phyloP scores from a whole-genome alignment of 345 rosid species.

The Citrus australasica region DNA sequence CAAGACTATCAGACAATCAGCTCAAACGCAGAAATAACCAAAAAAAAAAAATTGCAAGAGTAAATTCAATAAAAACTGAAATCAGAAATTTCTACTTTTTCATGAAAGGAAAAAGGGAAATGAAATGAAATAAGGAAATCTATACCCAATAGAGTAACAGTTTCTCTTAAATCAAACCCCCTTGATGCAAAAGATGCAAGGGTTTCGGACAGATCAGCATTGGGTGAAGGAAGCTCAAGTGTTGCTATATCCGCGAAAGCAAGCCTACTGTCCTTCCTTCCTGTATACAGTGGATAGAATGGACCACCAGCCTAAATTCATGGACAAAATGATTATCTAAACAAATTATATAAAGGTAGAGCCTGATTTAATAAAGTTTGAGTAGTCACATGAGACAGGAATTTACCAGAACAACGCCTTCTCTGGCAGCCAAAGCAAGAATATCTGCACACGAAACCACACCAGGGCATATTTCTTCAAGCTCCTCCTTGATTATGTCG shows the following conservation, averaged over 20 bases:
- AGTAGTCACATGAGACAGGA: background rate
- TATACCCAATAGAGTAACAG: constrained; percentile 64
- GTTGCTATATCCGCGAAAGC: constrained; percentile 42
- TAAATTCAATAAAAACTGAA: background rate
- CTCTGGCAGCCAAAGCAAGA: constrained; percentile 71
- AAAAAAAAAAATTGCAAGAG: background rate
- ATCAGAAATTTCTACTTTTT: background rate
- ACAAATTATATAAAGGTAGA: background rate
- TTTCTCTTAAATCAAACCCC: constrained; percentile 68
- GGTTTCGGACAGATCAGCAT: constrained; percentile 38
- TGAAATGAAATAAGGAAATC: background rate
- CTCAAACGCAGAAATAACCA: background rate
- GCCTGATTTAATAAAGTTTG: background rate
- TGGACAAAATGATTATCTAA: background rate
- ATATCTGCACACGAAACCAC: constrained; percentile 74
- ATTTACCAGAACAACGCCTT: constrained; percentile 46
- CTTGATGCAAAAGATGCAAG: constrained; percentile 51
- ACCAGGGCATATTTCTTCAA: constrained; percentile 62
- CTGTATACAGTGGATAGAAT: constrained; percentile 61
- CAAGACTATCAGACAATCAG: background rate
- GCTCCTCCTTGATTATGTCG: constrained; percentile 53
- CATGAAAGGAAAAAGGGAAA: background rate
- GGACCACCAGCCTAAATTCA: constrained; percentile 69
- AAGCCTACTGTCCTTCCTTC: constrained; percentile 50
- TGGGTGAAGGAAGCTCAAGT: constrained; percentile 58